Conservation (phyloP, 2,329 filamentous ascomycete species). For the Colletotrichum aenigma region DNA sequence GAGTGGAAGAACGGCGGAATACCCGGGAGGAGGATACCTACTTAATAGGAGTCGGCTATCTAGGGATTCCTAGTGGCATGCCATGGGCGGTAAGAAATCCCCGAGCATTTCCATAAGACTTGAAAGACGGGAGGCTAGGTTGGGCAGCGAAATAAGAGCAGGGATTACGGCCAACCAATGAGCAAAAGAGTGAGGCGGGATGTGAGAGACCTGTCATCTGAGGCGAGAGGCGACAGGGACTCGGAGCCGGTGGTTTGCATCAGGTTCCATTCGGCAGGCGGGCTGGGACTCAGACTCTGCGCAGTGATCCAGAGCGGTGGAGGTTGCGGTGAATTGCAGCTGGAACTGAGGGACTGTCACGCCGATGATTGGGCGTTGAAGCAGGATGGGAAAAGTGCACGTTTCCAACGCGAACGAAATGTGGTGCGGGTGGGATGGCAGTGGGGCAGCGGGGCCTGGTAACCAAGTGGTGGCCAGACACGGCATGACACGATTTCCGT, state of each 20-base stretch:
- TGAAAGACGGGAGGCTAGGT: not conserved
- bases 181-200: not conserved
- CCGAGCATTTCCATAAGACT: not conserved
- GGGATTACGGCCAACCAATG: not conserved
- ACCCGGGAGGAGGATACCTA: not conserved
- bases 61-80: not conserved
- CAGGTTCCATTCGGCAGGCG: not conserved
- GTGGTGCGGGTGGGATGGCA: not conserved
- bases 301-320: not conserved
- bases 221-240: not conserved
- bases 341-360: not conserved
- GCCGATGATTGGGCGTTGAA: not conserved
- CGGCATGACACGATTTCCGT: not conserved
- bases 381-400: not conserved
- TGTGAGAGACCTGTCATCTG: not conserved
- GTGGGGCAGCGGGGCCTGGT: not conserved
- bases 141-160: not conserved
- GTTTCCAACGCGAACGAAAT: not conserved
- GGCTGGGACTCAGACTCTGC: not conserved
- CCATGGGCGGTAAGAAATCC: not conserved
- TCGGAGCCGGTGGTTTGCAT: not conserved
- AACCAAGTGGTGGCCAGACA: not conserved
- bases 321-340: conserved; percentile 4
- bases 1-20: not conserved
- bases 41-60: not conserved